A percentile compares a stretch with the other conserved stretches of the same genome.
Evolutionary conservation across 1,284 basidiomycete species (phyloP).

Genomic region (Volvariella volvacea): DNA sequence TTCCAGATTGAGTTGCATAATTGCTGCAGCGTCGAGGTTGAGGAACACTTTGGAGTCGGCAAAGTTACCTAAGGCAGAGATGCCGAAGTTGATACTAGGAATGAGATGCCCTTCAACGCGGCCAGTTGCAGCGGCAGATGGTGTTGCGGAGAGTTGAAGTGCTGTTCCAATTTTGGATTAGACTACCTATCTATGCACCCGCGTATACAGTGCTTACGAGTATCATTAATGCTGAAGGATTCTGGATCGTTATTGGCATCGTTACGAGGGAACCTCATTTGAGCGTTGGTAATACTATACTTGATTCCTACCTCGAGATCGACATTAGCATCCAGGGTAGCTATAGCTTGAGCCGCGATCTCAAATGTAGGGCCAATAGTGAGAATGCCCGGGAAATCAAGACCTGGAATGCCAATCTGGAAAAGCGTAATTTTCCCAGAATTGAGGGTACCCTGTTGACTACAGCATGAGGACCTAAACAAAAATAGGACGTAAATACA

Average conservation of each 20-base stretch:
- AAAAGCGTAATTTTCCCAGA: conserved; percentile 21
- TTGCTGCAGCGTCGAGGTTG: conserved; percentile 37
- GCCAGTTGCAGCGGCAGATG: conserved; percentile 31
- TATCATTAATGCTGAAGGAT: conserved; percentile 26
- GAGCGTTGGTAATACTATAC: conserved; percentile 28
- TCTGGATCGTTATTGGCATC: neutral
- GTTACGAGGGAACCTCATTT: conserved; percentile 17
- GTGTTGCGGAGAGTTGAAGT: conserved; percentile 33
- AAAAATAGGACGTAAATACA: conserved; percentile 1
- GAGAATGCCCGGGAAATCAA: conserved; percentile 27
- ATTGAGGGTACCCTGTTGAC: conserved; percentile 25
- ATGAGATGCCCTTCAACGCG: conserved; percentile 41
- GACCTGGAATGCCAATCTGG: conserved; percentile 21
- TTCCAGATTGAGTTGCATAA: conserved; percentile 27
- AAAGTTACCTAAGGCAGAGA: conserved; percentile 29
- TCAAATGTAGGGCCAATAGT: conserved; percentile 32
- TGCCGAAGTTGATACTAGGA: conserved; percentile 37
- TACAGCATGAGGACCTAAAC: neutral
- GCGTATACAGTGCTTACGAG: conserved; percentile 31
- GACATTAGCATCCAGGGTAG: conserved; percentile 28
- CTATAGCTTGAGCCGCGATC: conserved; percentile 26
- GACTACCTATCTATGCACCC: too few species aligned
- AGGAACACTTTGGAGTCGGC: conserved; percentile 34
- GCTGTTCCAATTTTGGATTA: too few species aligned
- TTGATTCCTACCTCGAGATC: conserved; percentile 32